A percentile compares a stretch with the other conserved stretches of the same genome.
Evolutionary conservation across 1,284 basidiomycete genomes (phyloP).

Genomic region (Naganishia sp.): DNA sequence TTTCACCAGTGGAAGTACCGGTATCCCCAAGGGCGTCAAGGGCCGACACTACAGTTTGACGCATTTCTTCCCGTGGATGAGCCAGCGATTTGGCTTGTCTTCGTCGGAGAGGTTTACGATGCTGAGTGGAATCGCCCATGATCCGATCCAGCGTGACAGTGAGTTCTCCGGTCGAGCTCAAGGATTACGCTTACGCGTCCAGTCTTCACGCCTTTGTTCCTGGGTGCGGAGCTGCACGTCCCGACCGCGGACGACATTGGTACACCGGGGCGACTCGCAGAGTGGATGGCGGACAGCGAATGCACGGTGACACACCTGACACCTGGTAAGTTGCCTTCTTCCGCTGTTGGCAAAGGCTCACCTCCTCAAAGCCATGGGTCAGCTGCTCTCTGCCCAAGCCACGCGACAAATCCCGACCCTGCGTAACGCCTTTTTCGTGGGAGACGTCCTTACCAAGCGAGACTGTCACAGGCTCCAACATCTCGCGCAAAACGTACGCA

Average conservation of each 20-base stretch:
- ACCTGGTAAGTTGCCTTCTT: conserved; percentile 56
- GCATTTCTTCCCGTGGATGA: conserved; percentile 99
- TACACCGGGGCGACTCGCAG: conserved; percentile 91
- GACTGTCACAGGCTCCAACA: conserved; percentile 95
- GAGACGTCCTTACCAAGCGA: conserved; percentile 98
- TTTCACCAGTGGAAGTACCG: conserved; percentile 97
- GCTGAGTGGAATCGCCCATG: conserved; percentile 98
- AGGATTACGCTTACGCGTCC: conserved; percentile 3
- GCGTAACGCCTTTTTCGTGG: conserved; percentile 94
- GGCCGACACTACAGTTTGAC: conserved; percentile 95
- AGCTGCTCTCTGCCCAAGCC: conserved; percentile 94
- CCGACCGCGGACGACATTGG: conserved; percentile 98
- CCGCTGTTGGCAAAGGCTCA: background rate
- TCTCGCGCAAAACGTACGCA: conserved; percentile 86
- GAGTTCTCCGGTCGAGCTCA: conserved; percentile 50
- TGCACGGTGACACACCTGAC: conserved; percentile 96
- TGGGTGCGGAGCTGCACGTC: conserved; percentile 92
- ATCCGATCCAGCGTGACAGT: conserved; percentile 99
- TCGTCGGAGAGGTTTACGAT: conserved; percentile 89
- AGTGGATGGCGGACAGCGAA: conserved; percentile 94
- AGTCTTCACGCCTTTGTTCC: conserved; percentile 99
- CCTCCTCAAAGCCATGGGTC: conserved; percentile 80
- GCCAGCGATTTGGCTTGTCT: conserved; percentile 76
- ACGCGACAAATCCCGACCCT: conserved; percentile 84
- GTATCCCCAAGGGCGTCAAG: conserved; percentile 95